Evolutionary conservation across 306 rosid genomes (phyloP), one percentile per base, ranked within the genome.

Genomic region (Pyrus pyrifolia): DNA sequence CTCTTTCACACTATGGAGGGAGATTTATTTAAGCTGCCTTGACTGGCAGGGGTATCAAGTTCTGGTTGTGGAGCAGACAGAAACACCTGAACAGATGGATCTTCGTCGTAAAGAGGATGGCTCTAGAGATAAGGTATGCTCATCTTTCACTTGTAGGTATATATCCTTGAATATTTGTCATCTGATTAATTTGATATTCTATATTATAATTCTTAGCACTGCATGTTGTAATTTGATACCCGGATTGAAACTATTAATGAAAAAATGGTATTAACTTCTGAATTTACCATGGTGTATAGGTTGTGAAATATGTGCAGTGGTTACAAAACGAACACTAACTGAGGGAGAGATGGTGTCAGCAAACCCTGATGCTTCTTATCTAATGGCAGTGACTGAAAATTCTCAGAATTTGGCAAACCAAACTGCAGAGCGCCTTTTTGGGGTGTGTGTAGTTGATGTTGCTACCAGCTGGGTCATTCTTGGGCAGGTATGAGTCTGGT

Each of bases 1-100:
- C 70, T 77, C 52, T 52, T 74, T 81, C 71, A 69, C 62, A 53
- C 60, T 62, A 10, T 68, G 73, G 59, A 73, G 78, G 57, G 62
- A 65, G 68, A 74, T 87, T 85, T 76, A 80, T 73, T 49, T 67
- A 22, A 71, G 74, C 55, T 80, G 2, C 38, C 63, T 82, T 80
- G 72, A 40, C 63, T 62, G 78, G 81, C 92, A 92, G 99, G 99
- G 93, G 68, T 92, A 88, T 81, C 87, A 97, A 75, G 93, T 95
- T 83, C 97, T 95, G 82, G 99, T 95, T 71, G 87, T 92, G 53
- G 99, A 95, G 81, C 97, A 95, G 86, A 95, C 97, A 68, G 99
- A 95, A 92, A 95, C 99, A 78, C 99, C 97, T 67, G 97, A 89
- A 68, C 97, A 95, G 84, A 80, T 95, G 80, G 96, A 90, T 86